A percentile compares a stretch with the other conserved stretches of the same genome.
These are phyloP conservation scores for Neofusicoccum umdonicola DNA, from an alignment of 2,329 filamentous ascomycete species.

Conservation along the genomic window DNA sequence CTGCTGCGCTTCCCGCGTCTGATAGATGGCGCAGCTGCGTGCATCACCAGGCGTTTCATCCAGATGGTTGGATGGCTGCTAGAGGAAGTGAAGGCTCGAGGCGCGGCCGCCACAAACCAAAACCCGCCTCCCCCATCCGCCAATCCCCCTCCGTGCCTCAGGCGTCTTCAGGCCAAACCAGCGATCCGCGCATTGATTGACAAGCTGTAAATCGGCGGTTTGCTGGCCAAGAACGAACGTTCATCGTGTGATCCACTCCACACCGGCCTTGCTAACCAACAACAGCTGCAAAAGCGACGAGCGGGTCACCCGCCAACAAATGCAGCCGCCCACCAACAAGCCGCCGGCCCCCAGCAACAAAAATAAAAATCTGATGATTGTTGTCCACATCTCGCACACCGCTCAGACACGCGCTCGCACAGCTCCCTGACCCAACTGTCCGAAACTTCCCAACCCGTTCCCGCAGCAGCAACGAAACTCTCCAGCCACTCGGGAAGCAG, in stretches of 20 bases:
- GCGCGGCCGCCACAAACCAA: not conserved
- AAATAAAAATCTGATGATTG: not conserved
- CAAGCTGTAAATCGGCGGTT: not conserved
- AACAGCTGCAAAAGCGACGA: slow-evolving; percentile 5
- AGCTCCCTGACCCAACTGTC: not conserved
- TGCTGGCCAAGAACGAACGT: not conserved
- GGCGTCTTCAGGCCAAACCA: not conserved
- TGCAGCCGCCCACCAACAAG: not conserved
- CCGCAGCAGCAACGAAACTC: not conserved
- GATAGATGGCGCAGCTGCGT: slow-evolving; percentile 8
- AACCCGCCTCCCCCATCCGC: not conserved
- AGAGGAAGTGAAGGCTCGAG: not conserved
- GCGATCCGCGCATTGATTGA: slow-evolving; percentile 1
- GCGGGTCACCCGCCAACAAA: slow-evolving; percentile 1
- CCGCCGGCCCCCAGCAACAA: not conserved
- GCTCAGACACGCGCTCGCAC: too few species aligned
- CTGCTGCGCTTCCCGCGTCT: slow-evolving; percentile 4
- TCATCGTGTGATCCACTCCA: slow-evolving; percentile 4
- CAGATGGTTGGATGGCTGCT: not conserved
- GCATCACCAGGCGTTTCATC: slow-evolving; percentile 12
- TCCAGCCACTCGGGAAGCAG: not conserved
- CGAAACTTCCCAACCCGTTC: not conserved
- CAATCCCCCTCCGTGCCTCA: not conserved
- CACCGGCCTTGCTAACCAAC: slow-evolving; percentile 7
- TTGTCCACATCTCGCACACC: not conserved